Evolutionary conservation across 1,284 basidiomycete genomes (phyloP).

Genomic region (Pisolithus thermaeus): DNA sequence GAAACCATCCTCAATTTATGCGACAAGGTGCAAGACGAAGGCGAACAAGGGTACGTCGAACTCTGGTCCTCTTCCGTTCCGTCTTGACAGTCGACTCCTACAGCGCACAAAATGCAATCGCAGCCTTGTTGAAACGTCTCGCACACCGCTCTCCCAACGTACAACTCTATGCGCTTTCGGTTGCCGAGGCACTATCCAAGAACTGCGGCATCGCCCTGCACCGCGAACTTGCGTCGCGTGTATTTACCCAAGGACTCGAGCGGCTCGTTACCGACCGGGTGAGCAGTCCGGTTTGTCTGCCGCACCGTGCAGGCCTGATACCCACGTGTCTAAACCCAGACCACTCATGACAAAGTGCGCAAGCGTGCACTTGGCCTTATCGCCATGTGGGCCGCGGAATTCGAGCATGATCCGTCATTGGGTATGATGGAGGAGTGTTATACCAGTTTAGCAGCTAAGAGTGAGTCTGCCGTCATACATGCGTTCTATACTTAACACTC

Average conservation of each 20-base stretch:
- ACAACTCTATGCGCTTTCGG: constrained; percentile 88
- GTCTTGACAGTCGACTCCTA: constrained; percentile 11
- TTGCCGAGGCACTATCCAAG: constrained; percentile 85
- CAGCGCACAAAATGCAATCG: constrained; percentile 85
- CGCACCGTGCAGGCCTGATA: constrained; percentile 2
- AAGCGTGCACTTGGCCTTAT: constrained; percentile 71
- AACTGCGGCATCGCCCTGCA: constrained; percentile 83
- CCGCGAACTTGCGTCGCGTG: constrained; percentile 83
- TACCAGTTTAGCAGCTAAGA: constrained; percentile 76
- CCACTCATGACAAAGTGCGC: constrained; percentile 85
- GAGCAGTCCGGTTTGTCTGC: background rate
- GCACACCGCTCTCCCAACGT: constrained; percentile 95
- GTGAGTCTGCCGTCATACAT: constrained; percentile 37
- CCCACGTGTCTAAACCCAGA: constrained; percentile 39
- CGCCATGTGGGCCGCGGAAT: constrained; percentile 83
- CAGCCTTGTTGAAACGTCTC: constrained; percentile 84
- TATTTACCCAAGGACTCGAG: constrained; percentile 87
- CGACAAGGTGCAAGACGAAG: constrained; percentile 92
- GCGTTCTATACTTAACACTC: constrained; percentile 4
- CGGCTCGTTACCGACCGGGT: constrained; percentile 86
- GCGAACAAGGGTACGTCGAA: constrained; percentile 64
- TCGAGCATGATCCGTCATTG: constrained; percentile 74
- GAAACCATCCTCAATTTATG: constrained; percentile 92
- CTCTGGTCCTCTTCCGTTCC: constrained; percentile 2
- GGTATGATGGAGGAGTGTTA: constrained; percentile 92